Conservation (phyloP, 2,329 filamentous ascomycete genomes). For the Graphium sp. region DNA sequence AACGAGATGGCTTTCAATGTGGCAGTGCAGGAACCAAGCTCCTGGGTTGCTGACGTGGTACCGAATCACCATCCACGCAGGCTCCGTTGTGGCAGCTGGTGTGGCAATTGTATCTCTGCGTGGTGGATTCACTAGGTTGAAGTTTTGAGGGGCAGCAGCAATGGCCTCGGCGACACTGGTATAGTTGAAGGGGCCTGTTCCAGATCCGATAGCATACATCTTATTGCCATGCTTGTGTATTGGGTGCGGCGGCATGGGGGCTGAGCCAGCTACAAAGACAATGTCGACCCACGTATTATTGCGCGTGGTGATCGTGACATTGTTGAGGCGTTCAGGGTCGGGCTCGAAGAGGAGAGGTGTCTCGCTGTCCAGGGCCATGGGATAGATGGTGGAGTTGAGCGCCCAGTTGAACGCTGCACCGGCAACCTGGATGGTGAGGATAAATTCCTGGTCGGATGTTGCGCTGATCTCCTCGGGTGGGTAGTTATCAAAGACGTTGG, state of each 20-base stretch:
- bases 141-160: conserved; percentile 23
- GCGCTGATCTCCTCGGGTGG: conserved; percentile 24
- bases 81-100: conserved; percentile 3
- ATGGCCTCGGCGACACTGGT: conserved; percentile 33
- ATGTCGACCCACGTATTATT: conserved; percentile 37
- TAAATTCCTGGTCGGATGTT: conserved; percentile 25
- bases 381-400: conserved; percentile 26
- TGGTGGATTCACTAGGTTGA: conserved; percentile 40
- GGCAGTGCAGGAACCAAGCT: conserved; percentile 37
- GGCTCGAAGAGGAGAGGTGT: conserved; percentile 28
- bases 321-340: conserved; percentile 13
- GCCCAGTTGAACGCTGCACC: conserved; percentile 34
- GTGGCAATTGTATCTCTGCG: conserved; percentile 24
- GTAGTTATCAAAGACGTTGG: conserved; percentile 24
- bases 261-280: conserved; percentile 25
- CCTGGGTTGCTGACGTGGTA: conserved; percentile 36
- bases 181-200: conserved; percentile 32
- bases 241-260: conserved; percentile 33
- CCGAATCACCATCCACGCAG: conserved; percentile 28
- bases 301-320: conserved; percentile 28
- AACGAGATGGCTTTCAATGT: conserved; percentile 33
- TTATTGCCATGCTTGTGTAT: conserved; percentile 50
- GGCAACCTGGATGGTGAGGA: conserved; percentile 20
- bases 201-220: conserved; percentile 37
- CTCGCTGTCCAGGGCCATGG: conserved; percentile 16